Evolutionary conservation across 495 filamentous ascomycete genomes (phyloP).

Genomic region (Penicillium herquei): DNA sequence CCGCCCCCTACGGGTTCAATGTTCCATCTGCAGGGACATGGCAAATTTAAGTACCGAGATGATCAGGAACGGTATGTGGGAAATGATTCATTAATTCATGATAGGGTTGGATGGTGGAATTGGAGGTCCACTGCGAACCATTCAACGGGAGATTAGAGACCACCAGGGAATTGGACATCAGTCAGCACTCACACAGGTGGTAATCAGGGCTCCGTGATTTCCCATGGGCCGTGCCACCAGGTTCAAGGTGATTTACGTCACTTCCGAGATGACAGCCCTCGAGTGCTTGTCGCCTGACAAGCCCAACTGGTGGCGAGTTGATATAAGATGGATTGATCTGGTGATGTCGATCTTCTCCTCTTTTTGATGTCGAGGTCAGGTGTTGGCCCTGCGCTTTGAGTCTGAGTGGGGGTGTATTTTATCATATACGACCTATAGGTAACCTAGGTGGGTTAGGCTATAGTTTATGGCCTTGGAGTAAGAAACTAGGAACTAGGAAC

Average conservation of each 20-base stretch:
- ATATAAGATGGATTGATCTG: slow-evolving; percentile 9
- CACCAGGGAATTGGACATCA: neutral
- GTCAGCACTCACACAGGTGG: too few species aligned
- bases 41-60: slow-evolving; percentile 1
- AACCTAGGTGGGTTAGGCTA: neutral
- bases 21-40: slow-evolving; percentile 5
- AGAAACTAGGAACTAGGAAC: too few species aligned
- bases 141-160: neutral
- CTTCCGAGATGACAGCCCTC: slow-evolving; percentile 15
- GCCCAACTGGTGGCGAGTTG: slow-evolving; percentile 13
- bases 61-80: slow-evolving; percentile 3
- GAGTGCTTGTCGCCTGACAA: slow-evolving; percentile 22
- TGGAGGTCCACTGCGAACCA: slow-evolving; percentile 1
- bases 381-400: neutral
- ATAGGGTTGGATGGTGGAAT: neutral
- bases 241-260: neutral
- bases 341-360: slow-evolving; percentile 21
- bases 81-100: too few species aligned
- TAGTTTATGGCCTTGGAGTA: too few species aligned
- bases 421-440: neutral
- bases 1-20: slow-evolving; percentile 4
- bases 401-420: neutral
- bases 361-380: neutral
- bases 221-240: neutral
- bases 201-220: too few species aligned